phyloP scores from a whole-genome alignment of 164 flowering plant genomes.

The Paratinospora sagittata region DNA sequence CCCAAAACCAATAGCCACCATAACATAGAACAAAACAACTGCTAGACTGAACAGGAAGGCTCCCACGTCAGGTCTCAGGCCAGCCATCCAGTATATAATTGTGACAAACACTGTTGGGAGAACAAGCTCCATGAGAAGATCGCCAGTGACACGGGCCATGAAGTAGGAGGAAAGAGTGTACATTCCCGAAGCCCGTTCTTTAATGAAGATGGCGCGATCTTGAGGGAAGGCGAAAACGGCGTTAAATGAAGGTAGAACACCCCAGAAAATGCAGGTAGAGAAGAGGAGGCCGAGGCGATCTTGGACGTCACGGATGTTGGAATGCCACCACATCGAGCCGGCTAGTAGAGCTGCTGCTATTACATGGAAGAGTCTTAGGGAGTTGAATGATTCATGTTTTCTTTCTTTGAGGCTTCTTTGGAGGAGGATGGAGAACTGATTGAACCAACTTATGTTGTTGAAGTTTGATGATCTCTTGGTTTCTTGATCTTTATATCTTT shows the following conservation, averaged over 20 bases:
- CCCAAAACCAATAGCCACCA: slow-evolving; percentile 87
- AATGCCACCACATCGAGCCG: slow-evolving; percentile 89
- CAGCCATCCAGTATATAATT: slow-evolving; percentile 68
- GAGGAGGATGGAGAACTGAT: slow-evolving; percentile 63
- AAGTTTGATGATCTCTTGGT: slow-evolving; percentile 1
- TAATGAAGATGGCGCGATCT: slow-evolving; percentile 67
- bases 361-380: slow-evolving; percentile 69
- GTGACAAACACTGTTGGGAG: slow-evolving; percentile 57
- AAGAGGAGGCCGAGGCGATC: slow-evolving; percentile 83
- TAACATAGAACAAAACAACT: slow-evolving; percentile 57
- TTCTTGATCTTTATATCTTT: slow-evolving; percentile 7
- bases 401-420: slow-evolving; percentile 71
- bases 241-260: slow-evolving; percentile 69
- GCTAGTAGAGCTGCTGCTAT: slow-evolving; percentile 49
- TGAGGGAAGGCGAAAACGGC: slow-evolving; percentile 80
- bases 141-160: slow-evolving; percentile 68
- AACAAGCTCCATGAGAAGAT: slow-evolving; percentile 78
- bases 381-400: slow-evolving; percentile 65
- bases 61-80: slow-evolving; percentile 39
- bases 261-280: slow-evolving; percentile 86
- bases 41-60: slow-evolving; percentile 49
- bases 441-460: slow-evolving; percentile 40
- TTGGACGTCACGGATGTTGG: slow-evolving; percentile 47
- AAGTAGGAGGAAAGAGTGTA: slow-evolving; percentile 78
- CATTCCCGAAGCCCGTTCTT: slow-evolving; percentile 79